phyloP scores from a whole-genome alignment of 2,329 filamentous ascomycete species.

The Metarhizium guizhouense region DNA sequence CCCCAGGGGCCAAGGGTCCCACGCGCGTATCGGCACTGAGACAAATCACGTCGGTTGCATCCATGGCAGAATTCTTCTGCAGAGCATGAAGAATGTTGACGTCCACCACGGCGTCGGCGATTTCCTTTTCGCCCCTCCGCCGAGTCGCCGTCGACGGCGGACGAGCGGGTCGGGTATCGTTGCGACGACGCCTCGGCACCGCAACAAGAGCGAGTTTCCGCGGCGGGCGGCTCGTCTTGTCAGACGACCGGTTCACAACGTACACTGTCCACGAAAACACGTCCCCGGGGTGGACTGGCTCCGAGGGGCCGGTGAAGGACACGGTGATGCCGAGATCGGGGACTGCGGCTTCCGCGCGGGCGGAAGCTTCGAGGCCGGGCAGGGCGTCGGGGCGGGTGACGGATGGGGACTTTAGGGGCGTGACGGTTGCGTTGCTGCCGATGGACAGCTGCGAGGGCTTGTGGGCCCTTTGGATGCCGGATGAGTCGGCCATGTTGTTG shows the following conservation, averaged over 20 bases:
- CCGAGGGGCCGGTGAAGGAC: slow-evolving; percentile 56
- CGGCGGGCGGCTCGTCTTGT: slow-evolving; percentile 29
- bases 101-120: slow-evolving; percentile 61
- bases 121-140: slow-evolving; percentile 26
- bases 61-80: slow-evolving; percentile 56
- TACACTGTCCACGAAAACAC: slow-evolving; percentile 66
- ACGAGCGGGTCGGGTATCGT: slow-evolving; percentile 42
- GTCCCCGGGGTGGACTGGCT: slow-evolving; percentile 51
- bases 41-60: slow-evolving; percentile 61
- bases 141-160: slow-evolving; percentile 40
- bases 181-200: slow-evolving; percentile 54
- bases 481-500: slow-evolving; percentile 37
- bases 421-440: slow-evolving; percentile 39
- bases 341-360: slow-evolving; percentile 35
- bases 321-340: slow-evolving; percentile 64
- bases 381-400: slow-evolving; percentile 51
- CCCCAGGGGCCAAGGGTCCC: slow-evolving; percentile 61
- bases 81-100: slow-evolving; percentile 63
- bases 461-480: slow-evolving; percentile 51
- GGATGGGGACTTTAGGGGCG: slow-evolving; percentile 48
- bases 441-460: slow-evolving; percentile 58
- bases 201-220: slow-evolving; percentile 64
- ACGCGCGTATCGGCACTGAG: slow-evolving; percentile 66
- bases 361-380: slow-evolving; percentile 47
- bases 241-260: slow-evolving; percentile 61